Conservation (phyloP, 345 rosid species). For the Dimocarpus longan region DNA sequence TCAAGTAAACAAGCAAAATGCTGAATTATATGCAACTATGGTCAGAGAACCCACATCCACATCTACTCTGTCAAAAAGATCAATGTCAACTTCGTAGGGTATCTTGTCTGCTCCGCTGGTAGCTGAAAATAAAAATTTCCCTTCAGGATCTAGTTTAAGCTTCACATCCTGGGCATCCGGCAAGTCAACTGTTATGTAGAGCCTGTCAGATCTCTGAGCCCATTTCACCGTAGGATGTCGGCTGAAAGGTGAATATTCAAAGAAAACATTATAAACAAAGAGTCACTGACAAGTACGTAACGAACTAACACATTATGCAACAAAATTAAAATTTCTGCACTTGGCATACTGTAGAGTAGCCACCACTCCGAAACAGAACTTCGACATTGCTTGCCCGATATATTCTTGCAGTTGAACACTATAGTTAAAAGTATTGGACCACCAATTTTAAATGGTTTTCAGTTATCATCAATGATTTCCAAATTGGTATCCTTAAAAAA, state of each 20-base stretch:
- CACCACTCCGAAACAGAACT: not conserved
- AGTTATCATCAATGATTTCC: not conserved
- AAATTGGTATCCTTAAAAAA: not conserved
- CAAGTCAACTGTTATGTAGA: slow-evolving; percentile 52
- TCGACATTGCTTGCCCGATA: not conserved
- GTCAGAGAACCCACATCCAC: slow-evolving; percentile 39
- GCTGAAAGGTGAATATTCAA: slow-evolving; percentile 29
- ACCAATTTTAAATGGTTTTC: not conserved
- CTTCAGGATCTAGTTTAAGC: slow-evolving; percentile 60
- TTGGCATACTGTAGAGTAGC: not conserved
- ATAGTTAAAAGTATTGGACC: not conserved
- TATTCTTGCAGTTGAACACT: not conserved
- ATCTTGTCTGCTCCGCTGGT: slow-evolving; percentile 45
- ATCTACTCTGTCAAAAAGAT: slow-evolving; percentile 49
- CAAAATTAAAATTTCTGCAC: not conserved
- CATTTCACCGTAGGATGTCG: slow-evolving; percentile 62
- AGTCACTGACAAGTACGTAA: not conserved
- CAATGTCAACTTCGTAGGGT: slow-evolving; percentile 50
- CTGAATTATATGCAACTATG: not conserved
- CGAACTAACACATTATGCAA: not conserved
- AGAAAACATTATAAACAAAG: not conserved
- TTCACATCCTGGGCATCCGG: slow-evolving; percentile 62
- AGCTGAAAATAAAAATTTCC: slow-evolving; percentile 58
- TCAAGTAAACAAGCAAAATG: not conserved
- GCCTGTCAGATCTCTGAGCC: slow-evolving; percentile 58